Evolutionary conservation across 495 filamentous ascomycete species (phyloP).

Genomic region (Daldinia loculata): DNA sequence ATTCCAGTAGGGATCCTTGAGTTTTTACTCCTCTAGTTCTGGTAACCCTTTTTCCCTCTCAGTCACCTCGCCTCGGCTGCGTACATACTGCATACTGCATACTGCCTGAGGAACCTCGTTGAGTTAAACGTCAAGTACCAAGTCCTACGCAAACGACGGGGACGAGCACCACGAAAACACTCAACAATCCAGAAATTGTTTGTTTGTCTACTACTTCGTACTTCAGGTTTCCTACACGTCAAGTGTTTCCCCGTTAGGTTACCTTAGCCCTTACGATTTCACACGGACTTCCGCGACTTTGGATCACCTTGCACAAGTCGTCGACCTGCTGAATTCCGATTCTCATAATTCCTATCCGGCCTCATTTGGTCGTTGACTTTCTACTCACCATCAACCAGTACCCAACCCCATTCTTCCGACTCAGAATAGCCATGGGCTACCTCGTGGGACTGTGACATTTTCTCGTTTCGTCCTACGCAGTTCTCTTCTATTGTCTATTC

Average conservation of each 20-base stretch:
- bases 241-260: slow-evolving; percentile 8
- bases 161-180: slow-evolving; percentile 3
- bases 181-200: slow-evolving; percentile 1
- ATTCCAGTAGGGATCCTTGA: slow-evolving; percentile 11
- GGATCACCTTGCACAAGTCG: slow-evolving; percentile 29
- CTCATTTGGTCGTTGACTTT: neutral
- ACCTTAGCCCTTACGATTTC: slow-evolving; percentile 5
- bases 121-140: slow-evolving; percentile 18
- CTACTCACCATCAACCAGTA: slow-evolving; percentile 6
- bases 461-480: slow-evolving; percentile 25
- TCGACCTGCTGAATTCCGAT: slow-evolving; percentile 26
- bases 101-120: slow-evolving; percentile 9
- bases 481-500: slow-evolving; percentile 32
- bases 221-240: neutral
- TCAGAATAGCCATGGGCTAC: slow-evolving; percentile 24
- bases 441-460: slow-evolving; percentile 33
- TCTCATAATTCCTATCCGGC: slow-evolving; percentile 10
- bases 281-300: slow-evolving; percentile 31
- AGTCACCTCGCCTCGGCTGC: slow-evolving; percentile 1
- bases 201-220: neutral
- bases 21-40: slow-evolving; percentile 16
- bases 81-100: neutral
- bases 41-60: slow-evolving; percentile 8
- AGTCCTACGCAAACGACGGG: slow-evolving; percentile 13
- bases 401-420: slow-evolving; percentile 19